Evolutionary conservation across 305 asterid species (phyloP), one percentile per base, ranked within the genome.

Genomic region (Rubia peregrina): DNA sequence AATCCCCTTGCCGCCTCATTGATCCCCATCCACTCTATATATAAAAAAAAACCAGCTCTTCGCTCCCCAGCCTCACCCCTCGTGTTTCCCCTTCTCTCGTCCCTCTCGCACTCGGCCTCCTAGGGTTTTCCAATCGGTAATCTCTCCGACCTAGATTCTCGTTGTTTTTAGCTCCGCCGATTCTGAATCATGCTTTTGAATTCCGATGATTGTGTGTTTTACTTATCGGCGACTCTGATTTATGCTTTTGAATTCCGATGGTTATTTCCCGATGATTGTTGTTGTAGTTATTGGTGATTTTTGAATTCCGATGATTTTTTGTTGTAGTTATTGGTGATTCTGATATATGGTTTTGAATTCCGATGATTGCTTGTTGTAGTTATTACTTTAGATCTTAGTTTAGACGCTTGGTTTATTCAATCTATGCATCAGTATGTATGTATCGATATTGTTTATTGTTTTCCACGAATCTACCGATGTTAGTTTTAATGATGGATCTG

Each of bases 1-100:
- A 75, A 75, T 41, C 75, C 68, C 65, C 33, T 41, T 46, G 68
- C 80, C 80, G 80, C 75, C 80, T 72, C 63, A 64, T 30, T 11
- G 72, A 17, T 70, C 68, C 55, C 19, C 61, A 12, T 10, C 24
- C 62, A 48, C 46, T 56, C 26, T 19, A 11, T 69, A 55, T 44
- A n/a, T n/a, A n/a, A n/a, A n/a, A n/a, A 61, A 65, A 63, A 79
- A 73, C 75, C 80, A 70, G 12, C 65, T 22, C 44, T 33, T 40
- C 12, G 12, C 26, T 57, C 5, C 56, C 9, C 3, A 13, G 40
- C 4, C 10, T 0, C 14, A 19, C 43, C 56, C n/a, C 6, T 24
- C 6, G 10, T 51, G 16, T 38, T 69, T 7, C 9, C 1, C 4
- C 9, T 26, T 17, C 36, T 7, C 10, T 21, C 43, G 33, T 21